These are phyloP conservation scores for Lycium ferocissimum DNA, from an alignment of 257 asterid genomes.

Conservation along the genomic window DNA sequence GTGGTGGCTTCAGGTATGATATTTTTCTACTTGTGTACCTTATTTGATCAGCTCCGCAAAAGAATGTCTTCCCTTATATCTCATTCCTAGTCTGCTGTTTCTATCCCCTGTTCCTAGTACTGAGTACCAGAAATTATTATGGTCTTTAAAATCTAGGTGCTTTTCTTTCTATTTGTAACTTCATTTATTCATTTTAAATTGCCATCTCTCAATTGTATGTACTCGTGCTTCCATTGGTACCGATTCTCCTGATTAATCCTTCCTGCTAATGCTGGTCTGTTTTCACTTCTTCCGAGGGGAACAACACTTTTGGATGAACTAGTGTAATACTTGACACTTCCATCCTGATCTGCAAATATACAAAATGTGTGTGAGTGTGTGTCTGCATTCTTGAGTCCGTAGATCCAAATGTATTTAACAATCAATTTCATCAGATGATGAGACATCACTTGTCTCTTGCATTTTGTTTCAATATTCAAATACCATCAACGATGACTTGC, in stretches of 20 bases:
- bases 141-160: neutral
- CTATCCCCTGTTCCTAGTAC: neutral
- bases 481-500: neutral
- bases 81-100: slow-evolving; percentile 7
- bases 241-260: slow-evolving; percentile 15
- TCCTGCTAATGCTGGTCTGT: neutral
- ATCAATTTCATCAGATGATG: neutral
- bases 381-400: neutral
- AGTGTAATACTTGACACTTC: neutral
- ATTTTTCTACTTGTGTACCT: neutral
- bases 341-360: neutral
- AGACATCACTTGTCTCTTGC: slow-evolving; percentile 1
- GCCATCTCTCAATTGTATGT: neutral
- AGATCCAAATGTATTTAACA: neutral
- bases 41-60: slow-evolving; percentile 7
- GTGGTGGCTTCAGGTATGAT: slow-evolving; percentile 94
- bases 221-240: neutral
- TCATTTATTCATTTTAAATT: slow-evolving; percentile 11
- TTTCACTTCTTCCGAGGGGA: neutral
- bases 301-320: slow-evolving; percentile 8
- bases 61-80: neutral
- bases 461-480: slow-evolving; percentile 11
- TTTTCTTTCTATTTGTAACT: slow-evolving; percentile 16
- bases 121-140: neutral
- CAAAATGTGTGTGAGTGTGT: neutral